Base-by-base conservation (phyloP, 2,329 filamentous ascomycete species). In the Cadophora gregata region DNA sequence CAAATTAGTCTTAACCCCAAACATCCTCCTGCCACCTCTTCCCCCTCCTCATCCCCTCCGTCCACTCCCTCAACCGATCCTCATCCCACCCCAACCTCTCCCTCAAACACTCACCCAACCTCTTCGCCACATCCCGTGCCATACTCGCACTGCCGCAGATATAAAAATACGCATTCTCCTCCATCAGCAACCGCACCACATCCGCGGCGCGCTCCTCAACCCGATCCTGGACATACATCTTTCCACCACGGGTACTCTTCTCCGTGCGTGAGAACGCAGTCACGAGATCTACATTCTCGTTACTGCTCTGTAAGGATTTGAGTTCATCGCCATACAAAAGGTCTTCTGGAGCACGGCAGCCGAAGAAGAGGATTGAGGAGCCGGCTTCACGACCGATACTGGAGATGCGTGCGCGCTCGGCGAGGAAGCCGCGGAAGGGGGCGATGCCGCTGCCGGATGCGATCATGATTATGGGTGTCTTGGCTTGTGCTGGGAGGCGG, bases 1-100 rank as follows among this genome's bases (percentile, higher is more conserved):
- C n/a, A n/a, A n/a, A n/a, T n/a, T n/a, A n/a, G n/a, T n/a, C n/a
- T n/a, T n/a, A 55, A 19, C 81, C 81, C 83, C 83, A 85, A 51
- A 85, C 83, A 78, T 86, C 83, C 70, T 85, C 82, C 70, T 81
- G 80, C 82, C 83, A 85, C 72, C 83, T 84, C n/a, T 79, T 80
- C 31, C 78, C 78, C 71, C 79, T 82, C 79, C 83, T 85, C 47
- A 83, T 73, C 19, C 74, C 77, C 68, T 82, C 82, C 27, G 76
- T 79, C 83, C 83, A 85, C 60, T 77, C 76, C 63, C 80, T 80
- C 16, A 80, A 76, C 53, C 81, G 78, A 7, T 66, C 71, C 21
- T 82, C 80, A 16, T 70, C 73, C 78, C 81, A 80, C 1, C 73
- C 75, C 66, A 79, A 80, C 42, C 71, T 69, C 25, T 67, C 70